Evolutionary conservation across 1,284 basidiomycete species (phyloP).

Genomic region (Blastosporella zonata): DNA sequence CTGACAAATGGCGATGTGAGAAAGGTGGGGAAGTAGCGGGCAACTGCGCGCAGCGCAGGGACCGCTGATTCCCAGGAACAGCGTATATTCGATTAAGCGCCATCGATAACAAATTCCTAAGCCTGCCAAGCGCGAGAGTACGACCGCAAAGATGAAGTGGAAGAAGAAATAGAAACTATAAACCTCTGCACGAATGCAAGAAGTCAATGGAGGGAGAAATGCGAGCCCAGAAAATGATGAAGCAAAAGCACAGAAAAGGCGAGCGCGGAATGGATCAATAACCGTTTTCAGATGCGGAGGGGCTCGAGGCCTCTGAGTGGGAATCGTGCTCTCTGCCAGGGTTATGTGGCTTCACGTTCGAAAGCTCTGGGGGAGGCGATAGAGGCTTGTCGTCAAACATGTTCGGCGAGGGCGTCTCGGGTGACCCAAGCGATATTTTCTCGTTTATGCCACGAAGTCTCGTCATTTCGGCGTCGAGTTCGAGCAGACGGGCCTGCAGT

Average conservation of each 20-base stretch:
- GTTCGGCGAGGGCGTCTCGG: slow-evolving; percentile 53
- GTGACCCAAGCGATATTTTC: slow-evolving; percentile 66
- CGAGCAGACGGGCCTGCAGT: slow-evolving; percentile 59
- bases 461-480: slow-evolving; percentile 63
- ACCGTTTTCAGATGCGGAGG: slow-evolving; percentile 58
- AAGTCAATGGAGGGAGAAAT: slow-evolving; percentile 22
- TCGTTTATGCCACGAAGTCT: slow-evolving; percentile 72
- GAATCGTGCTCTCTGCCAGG: slow-evolving; percentile 53
- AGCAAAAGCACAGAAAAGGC: slow-evolving; percentile 23
- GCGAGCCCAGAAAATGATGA: slow-evolving; percentile 27
- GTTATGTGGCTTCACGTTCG: slow-evolving; percentile 40
- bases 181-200: slow-evolving; percentile 15
- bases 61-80: slow-evolving; percentile 29
- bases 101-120: slow-evolving; percentile 25
- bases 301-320: slow-evolving; percentile 59
- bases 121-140: slow-evolving; percentile 28
- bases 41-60: slow-evolving; percentile 31
- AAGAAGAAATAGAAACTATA: slow-evolving; percentile 27
- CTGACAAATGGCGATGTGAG: slow-evolving; percentile 25
- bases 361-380: slow-evolving; percentile 59
- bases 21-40: slow-evolving; percentile 10
- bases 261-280: slow-evolving; percentile 38
- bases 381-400: slow-evolving; percentile 53
- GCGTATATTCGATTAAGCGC: slow-evolving; percentile 17
- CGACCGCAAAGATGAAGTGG: slow-evolving; percentile 31